Evolutionary conservation across 257 asterid genomes (phyloP).

Genomic region (Penstemon davidsonii): DNA sequence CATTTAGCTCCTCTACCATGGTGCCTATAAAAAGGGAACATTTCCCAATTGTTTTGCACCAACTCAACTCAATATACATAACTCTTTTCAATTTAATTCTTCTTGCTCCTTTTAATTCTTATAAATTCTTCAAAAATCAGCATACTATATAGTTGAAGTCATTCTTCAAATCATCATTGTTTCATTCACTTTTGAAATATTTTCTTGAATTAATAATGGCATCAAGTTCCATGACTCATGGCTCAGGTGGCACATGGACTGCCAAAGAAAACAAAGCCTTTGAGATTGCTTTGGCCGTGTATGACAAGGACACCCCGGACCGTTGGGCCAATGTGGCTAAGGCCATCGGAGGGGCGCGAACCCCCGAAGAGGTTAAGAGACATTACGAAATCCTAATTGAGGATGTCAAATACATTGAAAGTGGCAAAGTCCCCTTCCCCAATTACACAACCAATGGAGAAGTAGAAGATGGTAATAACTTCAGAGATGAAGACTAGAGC

Average conservation of each 20-base stretch:
- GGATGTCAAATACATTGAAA: constrained; percentile 63
- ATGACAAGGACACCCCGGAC: constrained; percentile 72
- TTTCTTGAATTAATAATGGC: constrained; percentile 32
- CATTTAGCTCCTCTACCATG: not conserved
- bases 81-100: not conserved
- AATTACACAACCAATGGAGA: constrained; percentile 45
- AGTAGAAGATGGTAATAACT: not conserved
- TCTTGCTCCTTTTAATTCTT: not conserved
- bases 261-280: constrained; percentile 76
- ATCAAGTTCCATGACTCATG: constrained; percentile 40
- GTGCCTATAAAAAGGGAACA: constrained; percentile 40
- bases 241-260: constrained; percentile 52
- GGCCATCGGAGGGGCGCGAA: constrained; percentile 61
- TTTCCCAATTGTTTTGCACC: constrained; percentile 24
- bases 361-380: constrained; percentile 69
- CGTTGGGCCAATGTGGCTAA: constrained; percentile 84
- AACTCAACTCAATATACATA: constrained; percentile 5
- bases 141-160: no score
- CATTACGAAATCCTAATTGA: constrained; percentile 69
- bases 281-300: constrained; percentile 72
- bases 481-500: constrained; percentile 10
- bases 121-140: not conserved
- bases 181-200: not conserved
- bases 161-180: not conserved
- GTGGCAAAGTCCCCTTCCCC: constrained; percentile 72